A percentile compares a stretch with the other conserved stretches of the same genome.
Conservation (phyloP, 192 early-diverging fungal genomes). For the Gamsiella multidivaricata region DNA sequence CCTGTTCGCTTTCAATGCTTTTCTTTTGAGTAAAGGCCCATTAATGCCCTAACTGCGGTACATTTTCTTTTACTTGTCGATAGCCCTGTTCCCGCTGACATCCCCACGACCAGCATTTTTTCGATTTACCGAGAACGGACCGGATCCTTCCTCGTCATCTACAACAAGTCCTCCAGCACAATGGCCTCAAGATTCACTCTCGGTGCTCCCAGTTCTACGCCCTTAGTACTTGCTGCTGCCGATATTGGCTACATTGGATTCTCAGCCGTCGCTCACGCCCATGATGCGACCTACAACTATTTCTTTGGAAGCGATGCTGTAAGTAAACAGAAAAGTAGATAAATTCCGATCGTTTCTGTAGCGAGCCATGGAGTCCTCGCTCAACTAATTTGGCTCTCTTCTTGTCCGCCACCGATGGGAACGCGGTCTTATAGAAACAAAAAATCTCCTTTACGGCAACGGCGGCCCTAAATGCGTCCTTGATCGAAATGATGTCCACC, state of each 20-base stretch:
- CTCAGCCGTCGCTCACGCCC: constrained; percentile 11
- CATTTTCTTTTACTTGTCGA: background rate
- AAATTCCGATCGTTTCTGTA: too few species aligned
- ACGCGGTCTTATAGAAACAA: background rate
- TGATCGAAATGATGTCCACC: constrained; percentile 11
- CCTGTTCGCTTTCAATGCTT: background rate
- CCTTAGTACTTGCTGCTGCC: background rate
- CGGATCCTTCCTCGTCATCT: constrained; percentile 26
- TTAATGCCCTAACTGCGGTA: background rate
- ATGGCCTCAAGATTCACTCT: constrained; percentile 27
- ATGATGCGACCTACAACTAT: constrained; percentile 12
- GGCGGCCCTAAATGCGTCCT: background rate
- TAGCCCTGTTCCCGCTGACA: constrained; percentile 27
- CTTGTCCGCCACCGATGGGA: background rate
- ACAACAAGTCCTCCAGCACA: constrained; percentile 4
- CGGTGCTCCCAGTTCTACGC: constrained; percentile 1
- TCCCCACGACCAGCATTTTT: constrained; percentile 12
- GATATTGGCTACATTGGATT: constrained; percentile 17
- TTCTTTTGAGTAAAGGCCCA: background rate
- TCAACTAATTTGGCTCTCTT: background rate
- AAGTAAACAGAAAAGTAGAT: background rate
- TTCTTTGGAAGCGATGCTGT: constrained; percentile 28
- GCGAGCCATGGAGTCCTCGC: too few species aligned
- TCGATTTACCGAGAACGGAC: constrained; percentile 16
- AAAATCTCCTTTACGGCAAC: background rate